These are phyloP conservation scores for Bipolaris zeicola DNA, from an alignment of 2,329 filamentous ascomycete genomes.

Conservation along the genomic window DNA sequence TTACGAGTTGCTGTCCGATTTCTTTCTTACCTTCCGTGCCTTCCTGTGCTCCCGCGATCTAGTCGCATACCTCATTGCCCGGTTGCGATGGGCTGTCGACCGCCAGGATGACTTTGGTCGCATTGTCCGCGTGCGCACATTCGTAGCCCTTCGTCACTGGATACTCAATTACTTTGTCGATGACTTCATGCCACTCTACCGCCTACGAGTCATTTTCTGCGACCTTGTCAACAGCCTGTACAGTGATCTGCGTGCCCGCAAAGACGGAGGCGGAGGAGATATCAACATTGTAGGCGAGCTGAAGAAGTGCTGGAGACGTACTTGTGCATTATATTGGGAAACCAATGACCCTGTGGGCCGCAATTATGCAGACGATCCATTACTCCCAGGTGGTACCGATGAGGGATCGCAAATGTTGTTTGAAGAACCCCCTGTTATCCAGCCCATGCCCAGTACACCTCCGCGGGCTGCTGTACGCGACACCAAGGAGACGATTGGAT, in stretches of 20 bases:
- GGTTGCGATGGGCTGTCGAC: slow-evolving; percentile 83
- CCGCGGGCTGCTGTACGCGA: slow-evolving; percentile 32
- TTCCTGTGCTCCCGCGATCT: slow-evolving; percentile 81
- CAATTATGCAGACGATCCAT: slow-evolving; percentile 67
- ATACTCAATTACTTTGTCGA: slow-evolving; percentile 97
- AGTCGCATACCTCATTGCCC: slow-evolving; percentile 80
- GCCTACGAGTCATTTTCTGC: slow-evolving; percentile 79
- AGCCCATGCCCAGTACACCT: slow-evolving; percentile 30
- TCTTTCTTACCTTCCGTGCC: slow-evolving; percentile 91
- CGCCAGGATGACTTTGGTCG: slow-evolving; percentile 82
- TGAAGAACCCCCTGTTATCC: slow-evolving; percentile 25
- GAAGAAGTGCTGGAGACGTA: slow-evolving; percentile 95
- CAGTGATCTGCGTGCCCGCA: slow-evolving; percentile 56
- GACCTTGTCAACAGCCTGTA: slow-evolving; percentile 72
- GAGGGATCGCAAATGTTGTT: slow-evolving; percentile 49
- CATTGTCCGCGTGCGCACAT: slow-evolving; percentile 93
- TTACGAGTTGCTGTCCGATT: slow-evolving; percentile 95
- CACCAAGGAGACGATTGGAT: slow-evolving; percentile 43
- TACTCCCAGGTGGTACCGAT: slow-evolving; percentile 73
- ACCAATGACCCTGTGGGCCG: slow-evolving; percentile 65
- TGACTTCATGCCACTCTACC: slow-evolving; percentile 81
- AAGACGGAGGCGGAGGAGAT: slow-evolving; percentile 63
- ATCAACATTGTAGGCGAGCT: slow-evolving; percentile 90
- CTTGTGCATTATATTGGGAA: slow-evolving; percentile 91
- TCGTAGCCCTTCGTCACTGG: slow-evolving; percentile 95